Percentiles rank a stretch among this genome's conserved stretches.
Evolutionary conservation across 441 rosid genomes (phyloP).

Genomic region (Jatropha multifida): DNA sequence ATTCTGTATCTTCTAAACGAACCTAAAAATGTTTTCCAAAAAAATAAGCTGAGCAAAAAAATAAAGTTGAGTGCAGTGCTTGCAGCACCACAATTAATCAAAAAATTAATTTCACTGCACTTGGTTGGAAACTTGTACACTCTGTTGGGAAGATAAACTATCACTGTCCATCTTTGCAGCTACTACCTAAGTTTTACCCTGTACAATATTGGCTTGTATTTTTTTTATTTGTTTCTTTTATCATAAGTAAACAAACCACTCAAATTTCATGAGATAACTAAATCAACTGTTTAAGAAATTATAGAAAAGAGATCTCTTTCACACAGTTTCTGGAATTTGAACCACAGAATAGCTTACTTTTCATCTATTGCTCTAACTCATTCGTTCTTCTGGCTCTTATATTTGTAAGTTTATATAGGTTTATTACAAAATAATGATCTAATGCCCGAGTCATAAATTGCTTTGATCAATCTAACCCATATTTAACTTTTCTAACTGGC

Average conservation of each 20-base stretch:
- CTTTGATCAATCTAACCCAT: too few relatives aligned
- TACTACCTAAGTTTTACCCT: background rate
- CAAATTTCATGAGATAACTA: background rate
- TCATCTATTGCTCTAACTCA: too few relatives aligned
- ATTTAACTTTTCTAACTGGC: too few relatives aligned
- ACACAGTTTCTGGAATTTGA: too few relatives aligned
- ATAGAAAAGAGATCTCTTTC: too few relatives aligned
- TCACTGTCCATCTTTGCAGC: background rate
- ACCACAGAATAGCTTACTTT: too few relatives aligned
- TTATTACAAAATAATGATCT: too few relatives aligned
- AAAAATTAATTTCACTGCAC: background rate
- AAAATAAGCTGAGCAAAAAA: background rate
- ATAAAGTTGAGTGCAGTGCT: background rate
- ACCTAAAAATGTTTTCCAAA: conserved; percentile 39
- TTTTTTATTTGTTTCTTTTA: background rate
- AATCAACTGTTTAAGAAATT: background rate
- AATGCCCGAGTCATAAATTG: too few relatives aligned
- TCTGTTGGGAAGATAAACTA: background rate
- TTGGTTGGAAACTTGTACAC: background rate
- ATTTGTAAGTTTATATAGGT: too few relatives aligned
- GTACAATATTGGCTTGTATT: background rate
- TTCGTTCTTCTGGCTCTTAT: too few relatives aligned
- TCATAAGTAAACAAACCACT: background rate
- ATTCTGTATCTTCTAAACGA: conserved; percentile 73
- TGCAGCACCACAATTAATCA: background rate